Base-by-base conservation (phyloP, 208 protist species). In the Balamuthia mandrillaris region DNA sequence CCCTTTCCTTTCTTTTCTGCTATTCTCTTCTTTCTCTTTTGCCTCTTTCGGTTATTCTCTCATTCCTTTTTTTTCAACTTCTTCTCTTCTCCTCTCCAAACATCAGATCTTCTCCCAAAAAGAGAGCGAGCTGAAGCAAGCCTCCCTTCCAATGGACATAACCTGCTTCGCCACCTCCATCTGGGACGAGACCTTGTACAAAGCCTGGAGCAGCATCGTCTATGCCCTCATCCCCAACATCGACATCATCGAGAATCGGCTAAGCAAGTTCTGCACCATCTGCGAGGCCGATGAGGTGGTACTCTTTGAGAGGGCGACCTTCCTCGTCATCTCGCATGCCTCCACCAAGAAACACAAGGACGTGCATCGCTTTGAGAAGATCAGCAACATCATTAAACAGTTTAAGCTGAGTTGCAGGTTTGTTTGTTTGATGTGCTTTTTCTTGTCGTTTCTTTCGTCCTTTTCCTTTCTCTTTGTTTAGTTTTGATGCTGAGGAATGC, bases 131-230 rank as follows among this genome's bases (percentile, higher is more conserved):
- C 81, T 97, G 1, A 87, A 90, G 82, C 56, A 88, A n/a, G 41
- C 92, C 0, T 92, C 94, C 7, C 27, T 72, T 52, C 89, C 89
- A 56, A 86, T 95, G 35, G 88, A 97, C 29, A 95, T 98, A 27
- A 90, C 93, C 52, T 99, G 98, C 87, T 99, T 99, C 87, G 90
- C 87, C 60, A 99, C 98, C 3, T 98, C 95, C 47, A 99, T 99
- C 74, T 99, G 98, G 98, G 97, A 98, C 66, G 97, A 99, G 88
- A 98, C 97, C 0, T 92, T 99, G 1, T 99, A 99, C 91, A 92
- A 96, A 16, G 91, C 92, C 21, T 94, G 92, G 91, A 93, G 95
- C 75, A 93, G 92, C 10, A 97, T 99, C 52, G 96, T 98, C 54
- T 96, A 98, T 60, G 96, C 96, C 16, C 93, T 99, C 9, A 96